Base-by-base conservation (phyloP, 2,329 filamentous ascomycete genomes). In the Botrytis tulipae region DNA sequence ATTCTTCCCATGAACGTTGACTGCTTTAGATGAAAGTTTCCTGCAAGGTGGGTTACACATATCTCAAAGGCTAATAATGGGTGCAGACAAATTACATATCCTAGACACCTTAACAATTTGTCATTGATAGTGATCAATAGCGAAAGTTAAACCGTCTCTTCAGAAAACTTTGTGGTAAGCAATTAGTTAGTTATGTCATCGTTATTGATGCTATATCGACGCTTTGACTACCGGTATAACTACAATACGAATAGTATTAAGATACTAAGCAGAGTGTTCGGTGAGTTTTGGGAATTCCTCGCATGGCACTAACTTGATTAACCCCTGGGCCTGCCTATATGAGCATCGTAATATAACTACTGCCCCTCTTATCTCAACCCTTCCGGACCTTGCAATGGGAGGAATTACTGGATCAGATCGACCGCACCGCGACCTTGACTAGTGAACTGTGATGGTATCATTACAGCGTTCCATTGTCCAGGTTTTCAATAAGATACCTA, bases 341-440 rank as follows among this genome's bases (percentile, higher is more conserved):
- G 77, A 76, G 14, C 74, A 79, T 78, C 76, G 74, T 76, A 40
- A 73, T 78, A 79, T 78, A 75, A 74, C 42, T 66, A 59, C 74
- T 75, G 71, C 75, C 74, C 76, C 77, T 76, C 76, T 74, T 69
- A 62, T 54, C 60, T 51, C 37, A n/a, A 44, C 70, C 60, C 42
- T 66, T 42, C 25, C 14, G 40, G 51, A 37, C 63, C 63, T 66
- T 37, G 29, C 46, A 54, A 42, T 54, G 46, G 32, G 44, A 67
- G 37, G 46, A 32, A 67, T 67, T 67, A 12, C 65, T 67, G 65
- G 32, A 54, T 67, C 37, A 71, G 70, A 71, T 71, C 70, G 70
- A 66, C 60, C 29, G 37, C 29, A 46, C 70, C 37, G 46, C 66
- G 44, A 70, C 44, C 18, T 37, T 37, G 5, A 70, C 63, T 29